These are phyloP conservation scores for Metschnikowia orientalis DNA, from an alignment of 805 yeast genomes.

Conservation along the genomic window DNA sequence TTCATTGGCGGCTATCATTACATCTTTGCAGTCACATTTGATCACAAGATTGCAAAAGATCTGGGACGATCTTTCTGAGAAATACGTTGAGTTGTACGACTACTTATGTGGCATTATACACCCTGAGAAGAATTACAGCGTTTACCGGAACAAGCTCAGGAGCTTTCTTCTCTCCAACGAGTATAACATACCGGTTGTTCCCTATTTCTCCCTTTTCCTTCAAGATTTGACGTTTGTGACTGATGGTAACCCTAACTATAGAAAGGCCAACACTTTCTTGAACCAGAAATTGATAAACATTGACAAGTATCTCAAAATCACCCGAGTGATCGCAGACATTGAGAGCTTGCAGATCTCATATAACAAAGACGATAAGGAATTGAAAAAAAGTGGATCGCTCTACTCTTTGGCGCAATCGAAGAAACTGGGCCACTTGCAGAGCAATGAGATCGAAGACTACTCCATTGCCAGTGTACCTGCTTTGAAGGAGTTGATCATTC, in stretches of 20 bases:
- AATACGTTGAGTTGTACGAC: slow-evolving; percentile 58
- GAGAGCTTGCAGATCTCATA: slow-evolving; percentile 67
- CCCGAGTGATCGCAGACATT: slow-evolving; percentile 60
- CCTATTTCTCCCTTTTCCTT: slow-evolving; percentile 67
- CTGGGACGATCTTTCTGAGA: slow-evolving; percentile 56
- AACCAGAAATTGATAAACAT: slow-evolving; percentile 62
- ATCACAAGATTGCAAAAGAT: slow-evolving; percentile 57
- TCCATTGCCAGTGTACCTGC: slow-evolving; percentile 38
- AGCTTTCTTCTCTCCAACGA: slow-evolving; percentile 49
- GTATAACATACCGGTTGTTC: slow-evolving; percentile 61
- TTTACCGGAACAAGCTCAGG: slow-evolving; percentile 60
- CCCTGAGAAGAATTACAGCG: slow-evolving; percentile 68
- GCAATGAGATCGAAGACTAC: slow-evolving; percentile 29
- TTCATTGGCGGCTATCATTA: slow-evolving; percentile 73
- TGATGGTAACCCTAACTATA: slow-evolving; percentile 71
- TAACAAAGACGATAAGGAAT: slow-evolving; percentile 18
- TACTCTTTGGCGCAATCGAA: slow-evolving; percentile 17
- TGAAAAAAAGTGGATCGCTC: slow-evolving; percentile 22
- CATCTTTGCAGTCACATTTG: slow-evolving; percentile 69
- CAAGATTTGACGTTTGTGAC: slow-evolving; percentile 79
- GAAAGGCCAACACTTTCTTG: slow-evolving; percentile 56
- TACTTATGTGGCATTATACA: slow-evolving; percentile 65
- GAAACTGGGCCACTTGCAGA: slow-evolving; percentile 3
- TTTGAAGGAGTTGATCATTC: slow-evolving; percentile 55
- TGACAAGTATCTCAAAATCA: slow-evolving; percentile 66